phyloP scores from a whole-genome alignment of 495 filamentous ascomycete genomes.

The Podospora anserina region DNA sequence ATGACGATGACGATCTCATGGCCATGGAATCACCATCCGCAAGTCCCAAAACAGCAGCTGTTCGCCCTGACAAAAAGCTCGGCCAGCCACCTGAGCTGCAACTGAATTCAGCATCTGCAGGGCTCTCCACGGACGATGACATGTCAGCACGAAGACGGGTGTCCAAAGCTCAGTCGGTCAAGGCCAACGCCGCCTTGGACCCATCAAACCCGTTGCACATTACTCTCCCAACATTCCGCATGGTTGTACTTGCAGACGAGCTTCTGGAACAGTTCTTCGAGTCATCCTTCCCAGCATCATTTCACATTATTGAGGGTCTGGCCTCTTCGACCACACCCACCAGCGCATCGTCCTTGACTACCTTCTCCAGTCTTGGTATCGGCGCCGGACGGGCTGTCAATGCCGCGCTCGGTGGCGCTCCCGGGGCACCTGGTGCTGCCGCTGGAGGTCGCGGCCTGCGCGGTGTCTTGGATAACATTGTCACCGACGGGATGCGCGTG shows the following conservation, averaged over 20 bases:
- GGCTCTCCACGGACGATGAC: constrained; percentile 4
- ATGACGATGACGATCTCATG: constrained; percentile 66
- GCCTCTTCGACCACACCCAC: constrained; percentile 23
- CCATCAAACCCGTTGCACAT: constrained; percentile 90
- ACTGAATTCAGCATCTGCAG: constrained; percentile 22
- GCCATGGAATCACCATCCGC: constrained; percentile 44
- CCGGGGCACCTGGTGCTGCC: constrained; percentile 40
- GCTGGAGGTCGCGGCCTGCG: constrained; percentile 71
- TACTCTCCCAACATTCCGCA: constrained; percentile 95
- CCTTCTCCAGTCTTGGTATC: constrained; percentile 68
- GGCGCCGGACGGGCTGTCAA: constrained; percentile 42
- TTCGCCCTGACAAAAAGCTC: constrained; percentile 25
- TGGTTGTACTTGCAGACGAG: constrained; percentile 96
- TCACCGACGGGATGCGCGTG: constrained; percentile 92
- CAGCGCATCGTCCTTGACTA: constrained; percentile 62
- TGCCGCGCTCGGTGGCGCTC: constrained; percentile 29
- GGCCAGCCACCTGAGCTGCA: constrained; percentile 21
- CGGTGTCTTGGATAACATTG: constrained; percentile 93
- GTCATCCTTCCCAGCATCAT: constrained; percentile 65
- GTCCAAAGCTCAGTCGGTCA: constrained; percentile 54
- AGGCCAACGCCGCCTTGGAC: constrained; percentile 85
- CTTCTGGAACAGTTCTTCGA: constrained; percentile 96
- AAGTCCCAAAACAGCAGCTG: constrained; percentile 35
- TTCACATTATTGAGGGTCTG: constrained; percentile 52
- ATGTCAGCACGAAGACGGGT: constrained; percentile 35